These are phyloP conservation scores for Eremomyces bilateralis DNA, from an alignment of 495 filamentous ascomycete genomes.

Conservation along the genomic window DNA sequence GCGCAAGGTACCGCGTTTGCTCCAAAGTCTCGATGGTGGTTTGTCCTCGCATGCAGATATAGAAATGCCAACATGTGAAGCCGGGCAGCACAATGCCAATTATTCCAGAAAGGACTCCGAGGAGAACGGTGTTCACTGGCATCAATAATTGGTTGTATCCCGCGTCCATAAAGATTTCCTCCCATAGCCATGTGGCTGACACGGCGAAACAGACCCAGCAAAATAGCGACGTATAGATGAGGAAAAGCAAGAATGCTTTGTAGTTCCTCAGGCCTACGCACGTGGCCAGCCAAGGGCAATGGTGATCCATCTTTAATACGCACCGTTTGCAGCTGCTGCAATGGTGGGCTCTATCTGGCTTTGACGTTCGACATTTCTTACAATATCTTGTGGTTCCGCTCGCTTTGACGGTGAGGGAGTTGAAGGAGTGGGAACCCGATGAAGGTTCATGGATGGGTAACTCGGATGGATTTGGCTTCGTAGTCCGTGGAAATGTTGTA, in stretches of 20 bases:
- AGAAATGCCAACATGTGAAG: constrained; percentile 86
- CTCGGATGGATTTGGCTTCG: constrained; percentile 32
- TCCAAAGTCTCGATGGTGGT: constrained; percentile 94
- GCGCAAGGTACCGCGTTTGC: constrained; percentile 77
- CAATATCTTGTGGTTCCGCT: constrained; percentile 72
- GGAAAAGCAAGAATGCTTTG: constrained; percentile 83
- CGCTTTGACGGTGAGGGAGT: constrained; percentile 75
- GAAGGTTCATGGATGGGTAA: constrained; percentile 46
- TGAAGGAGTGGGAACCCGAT: constrained; percentile 26
- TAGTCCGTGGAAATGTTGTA: constrained; percentile 24
- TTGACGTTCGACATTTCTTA: constrained; percentile 86
- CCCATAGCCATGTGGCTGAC: constrained; percentile 56
- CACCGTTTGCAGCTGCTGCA: constrained; percentile 83
- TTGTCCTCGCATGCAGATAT: constrained; percentile 50
- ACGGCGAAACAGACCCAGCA: constrained; percentile 60
- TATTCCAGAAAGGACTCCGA: constrained; percentile 71
- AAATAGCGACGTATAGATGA: constrained; percentile 77
- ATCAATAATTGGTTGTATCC: constrained; percentile 42
- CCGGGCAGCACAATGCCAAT: constrained; percentile 73
- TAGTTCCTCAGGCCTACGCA: constrained; percentile 89
- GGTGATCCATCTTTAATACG: constrained; percentile 98
- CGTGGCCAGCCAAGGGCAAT: constrained; percentile 94
- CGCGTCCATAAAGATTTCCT: constrained; percentile 48
- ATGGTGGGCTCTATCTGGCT: constrained; percentile 92
- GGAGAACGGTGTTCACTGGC: constrained; percentile 76